Percentiles rank a stretch among this genome's conserved stretches.
Evolutionary conservation across 2,329 filamentous ascomycete genomes (phyloP).

Genomic region (Fusarium multiceps): DNA sequence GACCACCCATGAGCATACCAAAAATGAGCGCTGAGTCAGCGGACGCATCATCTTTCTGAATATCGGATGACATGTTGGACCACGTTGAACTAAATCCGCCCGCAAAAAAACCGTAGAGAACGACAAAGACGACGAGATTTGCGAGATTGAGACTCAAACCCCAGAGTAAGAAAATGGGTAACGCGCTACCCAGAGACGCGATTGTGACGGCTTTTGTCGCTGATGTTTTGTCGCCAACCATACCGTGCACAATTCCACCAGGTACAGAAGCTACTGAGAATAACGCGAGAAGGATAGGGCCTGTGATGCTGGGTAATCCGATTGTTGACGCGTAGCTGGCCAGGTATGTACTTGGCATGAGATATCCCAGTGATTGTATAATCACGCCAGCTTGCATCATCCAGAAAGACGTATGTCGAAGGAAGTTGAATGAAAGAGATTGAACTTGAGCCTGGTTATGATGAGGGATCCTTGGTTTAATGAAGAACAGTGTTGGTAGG

Average conservation of each 20-base stretch:
- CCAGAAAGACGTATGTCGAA: slow-evolving; percentile 66
- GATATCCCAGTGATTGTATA: slow-evolving; percentile 68
- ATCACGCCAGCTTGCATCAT: slow-evolving; percentile 67
- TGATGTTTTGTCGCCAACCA: slow-evolving; percentile 63
- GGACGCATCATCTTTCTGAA: slow-evolving; percentile 44
- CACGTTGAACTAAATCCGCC: slow-evolving; percentile 71
- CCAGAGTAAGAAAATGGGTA: slow-evolving; percentile 70
- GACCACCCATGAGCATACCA: slow-evolving; percentile 48
- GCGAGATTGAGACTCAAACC: slow-evolving; percentile 63
- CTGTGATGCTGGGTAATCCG: slow-evolving; percentile 58
- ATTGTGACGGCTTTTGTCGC: slow-evolving; percentile 63
- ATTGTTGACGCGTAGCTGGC: slow-evolving; percentile 63
- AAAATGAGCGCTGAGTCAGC: slow-evolving; percentile 48
- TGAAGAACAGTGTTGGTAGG: slow-evolving; percentile 53
- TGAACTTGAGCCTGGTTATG: slow-evolving; percentile 45
- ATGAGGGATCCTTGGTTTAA: slow-evolving; percentile 50
- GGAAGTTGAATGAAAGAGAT: slow-evolving; percentile 55
- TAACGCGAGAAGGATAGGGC: slow-evolving; percentile 65
- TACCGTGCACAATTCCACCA: slow-evolving; percentile 66
- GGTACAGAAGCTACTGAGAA: slow-evolving; percentile 68
- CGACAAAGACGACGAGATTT: slow-evolving; percentile 67
- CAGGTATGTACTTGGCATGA: slow-evolving; percentile 70
- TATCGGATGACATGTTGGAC: slow-evolving; percentile 62
- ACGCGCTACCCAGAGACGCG: slow-evolving; percentile 65
- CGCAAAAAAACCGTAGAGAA: slow-evolving; percentile 72